Percentiles rank a stretch among this genome's conserved stretches.
These are phyloP conservation scores for Isabelozyma rhagii DNA, from an alignment of 805 yeast species.

Conservation along the genomic window DNA sequence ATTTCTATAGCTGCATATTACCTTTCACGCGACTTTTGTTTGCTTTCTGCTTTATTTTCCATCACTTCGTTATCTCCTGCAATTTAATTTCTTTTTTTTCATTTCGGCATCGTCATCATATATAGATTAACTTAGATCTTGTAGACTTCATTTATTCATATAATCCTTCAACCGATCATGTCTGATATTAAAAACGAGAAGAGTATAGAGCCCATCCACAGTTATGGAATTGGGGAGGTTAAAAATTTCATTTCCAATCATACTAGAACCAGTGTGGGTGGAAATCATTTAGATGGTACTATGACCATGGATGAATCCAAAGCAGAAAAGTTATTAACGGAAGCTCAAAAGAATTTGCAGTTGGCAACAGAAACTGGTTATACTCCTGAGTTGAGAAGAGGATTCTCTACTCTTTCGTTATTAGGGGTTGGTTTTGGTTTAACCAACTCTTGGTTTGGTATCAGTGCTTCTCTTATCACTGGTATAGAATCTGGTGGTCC, in stretches of 20 bases:
- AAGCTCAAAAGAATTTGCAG: conserved; percentile 18
- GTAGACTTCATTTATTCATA: background rate
- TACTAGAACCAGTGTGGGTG: background rate
- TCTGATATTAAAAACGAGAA: background rate
- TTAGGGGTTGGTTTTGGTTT: conserved; percentile 60
- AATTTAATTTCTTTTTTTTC: background rate
- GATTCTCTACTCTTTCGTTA: conserved; percentile 44
- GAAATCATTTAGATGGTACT: background rate
- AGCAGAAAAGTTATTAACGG: conserved; percentile 7
- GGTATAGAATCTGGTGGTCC: conserved; percentile 62
- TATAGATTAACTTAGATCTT: background rate
- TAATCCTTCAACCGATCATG: background rate
- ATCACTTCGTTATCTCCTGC: background rate
- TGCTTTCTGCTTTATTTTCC: background rate
- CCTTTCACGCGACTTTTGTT: background rate
- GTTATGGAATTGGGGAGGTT: background rate
- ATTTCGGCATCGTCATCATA: background rate
- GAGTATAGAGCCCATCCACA: background rate
- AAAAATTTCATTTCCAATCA: background rate
- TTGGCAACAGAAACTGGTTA: conserved; percentile 28
- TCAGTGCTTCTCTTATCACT: conserved; percentile 52
- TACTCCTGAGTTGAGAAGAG: conserved; percentile 26
- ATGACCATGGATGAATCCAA: conserved; percentile 2
- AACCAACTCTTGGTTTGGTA: conserved; percentile 62
- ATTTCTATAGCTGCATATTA: background rate